Conservation (phyloP, 1,139 yeast species). For the Ogataea hybrid region DNA sequence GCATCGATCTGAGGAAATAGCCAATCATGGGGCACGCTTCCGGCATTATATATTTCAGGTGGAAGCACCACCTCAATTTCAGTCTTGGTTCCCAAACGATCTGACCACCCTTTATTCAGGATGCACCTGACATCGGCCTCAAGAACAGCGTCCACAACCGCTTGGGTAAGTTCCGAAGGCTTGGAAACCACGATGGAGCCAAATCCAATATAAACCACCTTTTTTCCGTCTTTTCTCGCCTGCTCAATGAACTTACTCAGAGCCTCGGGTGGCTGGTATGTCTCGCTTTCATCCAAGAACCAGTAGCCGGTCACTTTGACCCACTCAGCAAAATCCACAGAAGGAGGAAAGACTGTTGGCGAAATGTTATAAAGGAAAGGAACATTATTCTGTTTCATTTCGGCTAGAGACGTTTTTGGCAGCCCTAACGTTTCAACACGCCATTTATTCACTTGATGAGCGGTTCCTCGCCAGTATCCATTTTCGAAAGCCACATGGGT, state of each 20-base stretch:
- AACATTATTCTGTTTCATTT: slow-evolving; percentile 71
- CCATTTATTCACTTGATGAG: slow-evolving; percentile 89
- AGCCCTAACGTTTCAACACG: slow-evolving; percentile 64
- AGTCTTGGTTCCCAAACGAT: slow-evolving; percentile 45
- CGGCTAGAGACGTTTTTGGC: slow-evolving; percentile 66
- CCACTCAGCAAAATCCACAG: slow-evolving; percentile 95
- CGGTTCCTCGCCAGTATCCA: slow-evolving; percentile 89
- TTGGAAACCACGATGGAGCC: slow-evolving; percentile 92
- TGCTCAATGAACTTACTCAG: slow-evolving; percentile 57
- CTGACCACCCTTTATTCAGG: slow-evolving; percentile 94
- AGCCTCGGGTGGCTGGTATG: slow-evolving; percentile 61
- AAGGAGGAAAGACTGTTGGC: slow-evolving; percentile 85
- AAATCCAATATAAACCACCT: slow-evolving; percentile 87
- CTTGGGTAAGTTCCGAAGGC: slow-evolving; percentile 72
- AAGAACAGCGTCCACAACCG: slow-evolving; percentile 74
- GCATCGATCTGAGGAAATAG: slow-evolving; percentile 84
- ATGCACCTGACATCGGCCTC: slow-evolving; percentile 83
- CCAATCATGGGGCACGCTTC: slow-evolving; percentile 92
- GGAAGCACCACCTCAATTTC: slow-evolving; percentile 55
- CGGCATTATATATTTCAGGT: slow-evolving; percentile 62
- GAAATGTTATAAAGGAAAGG: slow-evolving; percentile 91
- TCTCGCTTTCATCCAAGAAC: slow-evolving; percentile 62
- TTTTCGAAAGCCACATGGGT: slow-evolving; percentile 93
- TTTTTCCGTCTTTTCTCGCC: slow-evolving; percentile 63
- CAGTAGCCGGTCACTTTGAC: slow-evolving; percentile 92